Percentiles rank a stretch among this genome's conserved stretches.
These are phyloP conservation scores for Fraxinus greggii DNA, from an alignment of 305 asterid genomes.

Conservation along the genomic window DNA sequence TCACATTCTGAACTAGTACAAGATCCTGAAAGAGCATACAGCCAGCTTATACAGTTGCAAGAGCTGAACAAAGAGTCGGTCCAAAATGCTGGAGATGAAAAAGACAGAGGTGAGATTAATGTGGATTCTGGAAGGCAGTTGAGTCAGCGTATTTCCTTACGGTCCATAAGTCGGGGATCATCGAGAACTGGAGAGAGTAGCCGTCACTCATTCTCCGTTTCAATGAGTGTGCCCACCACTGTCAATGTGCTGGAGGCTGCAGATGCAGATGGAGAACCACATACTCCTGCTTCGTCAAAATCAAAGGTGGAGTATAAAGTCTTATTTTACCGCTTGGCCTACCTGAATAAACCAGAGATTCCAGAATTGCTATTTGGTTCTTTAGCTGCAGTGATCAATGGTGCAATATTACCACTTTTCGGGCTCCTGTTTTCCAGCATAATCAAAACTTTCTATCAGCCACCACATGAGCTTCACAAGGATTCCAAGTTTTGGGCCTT, in stretches of 20 bases:
- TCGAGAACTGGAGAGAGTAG: constrained; percentile 28
- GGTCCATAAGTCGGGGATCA: constrained; percentile 28
- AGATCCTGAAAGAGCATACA: constrained; percentile 52
- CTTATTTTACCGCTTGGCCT: constrained; percentile 52
- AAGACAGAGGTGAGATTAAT: constrained; percentile 14
- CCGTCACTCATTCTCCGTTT: constrained; percentile 25
- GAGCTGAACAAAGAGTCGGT: constrained; percentile 21
- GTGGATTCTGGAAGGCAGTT: constrained; percentile 23
- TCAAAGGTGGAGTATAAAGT: constrained; percentile 13
- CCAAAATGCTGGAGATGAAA: constrained; percentile 4
- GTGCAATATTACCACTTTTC: constrained; percentile 57
- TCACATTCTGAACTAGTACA: constrained; percentile 48
- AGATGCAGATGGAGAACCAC: neutral
- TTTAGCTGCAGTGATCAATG: constrained; percentile 57
- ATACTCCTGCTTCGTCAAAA: constrained; percentile 12
- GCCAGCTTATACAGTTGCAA: constrained; percentile 52
- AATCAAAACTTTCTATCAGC: constrained; percentile 53
- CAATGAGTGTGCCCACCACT: constrained; percentile 18
- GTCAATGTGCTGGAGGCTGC: constrained; percentile 9
- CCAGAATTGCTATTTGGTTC: constrained; percentile 49
- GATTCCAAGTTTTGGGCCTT: constrained; percentile 66
- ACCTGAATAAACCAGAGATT: constrained; percentile 55
- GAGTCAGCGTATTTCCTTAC: constrained; percentile 28
- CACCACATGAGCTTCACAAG: constrained; percentile 45
- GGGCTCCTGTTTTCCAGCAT: constrained; percentile 55